Evolutionary conservation across 2,329 filamentous ascomycete genomes (phyloP), one percentile per base, ranked within the genome.

Genomic region (Drechslerella coelobrocha): DNA sequence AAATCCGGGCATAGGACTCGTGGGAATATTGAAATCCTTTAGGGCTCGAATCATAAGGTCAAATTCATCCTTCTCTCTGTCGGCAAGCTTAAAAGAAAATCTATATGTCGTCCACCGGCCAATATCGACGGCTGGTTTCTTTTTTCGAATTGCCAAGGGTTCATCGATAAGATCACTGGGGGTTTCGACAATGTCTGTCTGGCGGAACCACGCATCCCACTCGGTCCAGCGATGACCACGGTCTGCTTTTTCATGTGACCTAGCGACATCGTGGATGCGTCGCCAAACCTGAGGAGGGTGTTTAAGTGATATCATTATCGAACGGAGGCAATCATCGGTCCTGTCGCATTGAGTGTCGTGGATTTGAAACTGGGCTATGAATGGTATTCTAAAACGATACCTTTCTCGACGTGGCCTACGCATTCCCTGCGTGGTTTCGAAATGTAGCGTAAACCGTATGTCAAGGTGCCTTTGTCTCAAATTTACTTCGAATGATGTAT

Each of bases 21-120:
- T 79, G 0, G 79, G 76, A 52, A 96, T 82, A 68, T 95, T 96
- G 79, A 89, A 89, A 73, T 95, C 89, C 9, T 81, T 80, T 0
- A 97, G 81, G 0, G 84, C 84, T 7, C 80, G 77, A 2, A 82
- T 79, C 19, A 89, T 79, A 0, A 78, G 73, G 0, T 77, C 73
- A 74, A 84, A 83, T 1, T 74, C 69, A 0, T 77, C 74, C 1
- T 75, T 72, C 0, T 77, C 73, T 5, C 76, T 73, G 1, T 76
- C 65, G 0, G 17, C 76, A 73, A 74, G 73, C 1, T 77, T 61
- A 2, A 87, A 75, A 0, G 79, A 74, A n/a, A 87, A 75, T 51
- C 81, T 79, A 61, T 86, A 83, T 0, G 83, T 82, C 8, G 82
- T 85, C 84, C 85, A 87, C 48, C 83, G 82, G 17, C 84, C 85